A percentile compares a stretch with the other conserved stretches of the same genome.
These are phyloP conservation scores for Selaginella tamariscina DNA, from an alignment of 75 land plant species.

Conservation along the genomic window DNA sequence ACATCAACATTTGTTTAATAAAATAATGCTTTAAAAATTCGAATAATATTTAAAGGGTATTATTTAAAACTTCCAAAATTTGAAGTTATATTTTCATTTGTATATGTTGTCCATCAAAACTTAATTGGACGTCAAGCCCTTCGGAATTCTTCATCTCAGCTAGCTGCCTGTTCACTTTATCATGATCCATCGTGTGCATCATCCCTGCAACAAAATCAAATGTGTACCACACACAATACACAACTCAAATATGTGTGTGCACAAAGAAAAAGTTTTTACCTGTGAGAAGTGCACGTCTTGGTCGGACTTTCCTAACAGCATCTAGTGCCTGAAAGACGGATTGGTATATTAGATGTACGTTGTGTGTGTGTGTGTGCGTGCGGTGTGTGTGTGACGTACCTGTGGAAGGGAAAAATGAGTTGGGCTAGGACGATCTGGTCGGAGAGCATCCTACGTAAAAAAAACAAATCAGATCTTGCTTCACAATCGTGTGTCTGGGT, in stretches of 20 bases:
- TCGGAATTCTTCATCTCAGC: neutral
- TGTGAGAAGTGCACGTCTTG: neutral
- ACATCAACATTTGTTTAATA: no score
- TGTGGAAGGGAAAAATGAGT: conserved; percentile 5
- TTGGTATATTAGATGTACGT: neutral
- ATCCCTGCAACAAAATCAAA: neutral
- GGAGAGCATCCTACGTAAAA: conserved; percentile 5
- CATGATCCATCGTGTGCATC: conserved; percentile 12
- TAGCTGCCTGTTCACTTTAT: neutral
- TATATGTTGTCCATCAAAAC: conserved; percentile 4
- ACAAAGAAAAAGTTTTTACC: neutral
- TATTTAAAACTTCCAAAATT: no score
- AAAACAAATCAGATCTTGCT: neutral
- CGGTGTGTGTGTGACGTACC: no score
- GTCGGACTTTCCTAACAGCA: neutral
- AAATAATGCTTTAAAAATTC: no score
- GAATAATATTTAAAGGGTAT: no score
- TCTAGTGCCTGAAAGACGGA: conserved; percentile 6
- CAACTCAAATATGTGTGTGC: neutral
- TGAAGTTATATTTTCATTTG: neutral
- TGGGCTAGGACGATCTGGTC: conserved; percentile 5
- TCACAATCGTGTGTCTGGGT: neutral
- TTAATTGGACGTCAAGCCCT: conserved; percentile 14
- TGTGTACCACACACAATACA: neutral
- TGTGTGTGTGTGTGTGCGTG: no score